Percentiles rank a stretch among this genome's conserved stretches.
Conservation (phyloP, 192 early-diverging fungal genomes). For the Diversispora epigaea region DNA sequence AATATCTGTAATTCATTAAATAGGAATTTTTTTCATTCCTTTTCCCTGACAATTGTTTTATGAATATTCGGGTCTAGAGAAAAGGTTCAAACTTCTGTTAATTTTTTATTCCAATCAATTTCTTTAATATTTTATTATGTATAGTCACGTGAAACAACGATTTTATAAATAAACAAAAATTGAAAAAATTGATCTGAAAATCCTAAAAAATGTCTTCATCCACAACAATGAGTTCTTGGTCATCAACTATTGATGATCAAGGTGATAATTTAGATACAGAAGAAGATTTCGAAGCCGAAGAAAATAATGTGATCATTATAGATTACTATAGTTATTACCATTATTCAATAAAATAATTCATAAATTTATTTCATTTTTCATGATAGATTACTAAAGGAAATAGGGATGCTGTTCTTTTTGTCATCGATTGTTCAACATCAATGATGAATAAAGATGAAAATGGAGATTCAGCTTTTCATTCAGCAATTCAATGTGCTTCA, state of each 20-base stretch:
- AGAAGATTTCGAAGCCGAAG: slow-evolving; percentile 5
- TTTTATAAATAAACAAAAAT: background rate
- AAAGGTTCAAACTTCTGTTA: too few relatives aligned
- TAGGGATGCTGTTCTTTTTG: slow-evolving; percentile 53
- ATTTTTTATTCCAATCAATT: too few relatives aligned
- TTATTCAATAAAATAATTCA: background rate
- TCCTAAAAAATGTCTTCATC: background rate
- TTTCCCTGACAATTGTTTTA: too few relatives aligned
- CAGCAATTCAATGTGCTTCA: slow-evolving; percentile 42
- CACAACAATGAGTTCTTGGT: background rate
- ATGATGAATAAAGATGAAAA: slow-evolving; percentile 41
- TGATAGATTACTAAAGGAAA: slow-evolving; percentile 24
- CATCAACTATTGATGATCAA: background rate
- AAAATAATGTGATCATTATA: background rate
- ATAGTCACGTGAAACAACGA: background rate
- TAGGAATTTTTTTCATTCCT: too few relatives aligned
- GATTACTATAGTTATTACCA: background rate
- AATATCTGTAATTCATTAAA: too few relatives aligned
- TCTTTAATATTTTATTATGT: too few relatives aligned
- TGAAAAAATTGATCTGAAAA: background rate
- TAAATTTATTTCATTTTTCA: background rate
- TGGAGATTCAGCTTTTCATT: slow-evolving; percentile 45
- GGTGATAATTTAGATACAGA: background rate
- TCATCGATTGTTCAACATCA: slow-evolving; percentile 49
- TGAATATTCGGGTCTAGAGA: too few relatives aligned